Conservation (phyloP, 2,329 filamentous ascomycete species). For the Penicillium sp. region DNA sequence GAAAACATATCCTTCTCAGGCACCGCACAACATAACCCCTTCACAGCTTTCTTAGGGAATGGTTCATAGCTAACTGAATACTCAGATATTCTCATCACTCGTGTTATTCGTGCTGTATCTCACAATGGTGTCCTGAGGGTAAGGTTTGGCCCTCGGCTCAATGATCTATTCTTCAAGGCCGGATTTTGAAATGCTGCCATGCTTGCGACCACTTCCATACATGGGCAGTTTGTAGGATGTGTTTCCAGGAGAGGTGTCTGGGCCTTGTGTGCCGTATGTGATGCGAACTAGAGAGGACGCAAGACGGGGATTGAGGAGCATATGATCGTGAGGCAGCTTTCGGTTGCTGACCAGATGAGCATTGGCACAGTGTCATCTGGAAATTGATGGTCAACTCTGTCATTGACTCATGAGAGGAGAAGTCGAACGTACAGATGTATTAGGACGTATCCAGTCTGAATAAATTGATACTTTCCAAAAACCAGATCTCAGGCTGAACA, state of each 20-base stretch:
- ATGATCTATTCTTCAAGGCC: neutral
- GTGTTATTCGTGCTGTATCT: neutral
- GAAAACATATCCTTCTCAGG: neutral
- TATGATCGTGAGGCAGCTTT: neutral
- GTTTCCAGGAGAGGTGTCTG: neutral
- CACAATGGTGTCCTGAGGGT: neutral
- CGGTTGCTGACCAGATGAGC: neutral
- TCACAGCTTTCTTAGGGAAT: neutral
- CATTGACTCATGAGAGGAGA: neutral
- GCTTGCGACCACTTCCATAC: neutral
- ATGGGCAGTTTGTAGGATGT: neutral
- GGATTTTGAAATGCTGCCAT: no score
- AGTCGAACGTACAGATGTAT: slow-evolving; percentile 15
- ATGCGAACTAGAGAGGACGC: neutral
- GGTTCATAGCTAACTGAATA: neutral
- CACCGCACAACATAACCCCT: neutral
- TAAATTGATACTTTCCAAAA: neutral
- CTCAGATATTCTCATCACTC: neutral
- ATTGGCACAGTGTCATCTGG: neutral
- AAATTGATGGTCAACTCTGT: neutral
- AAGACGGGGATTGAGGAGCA: neutral
- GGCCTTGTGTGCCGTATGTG: neutral
- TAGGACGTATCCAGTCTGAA: slow-evolving; percentile 12
- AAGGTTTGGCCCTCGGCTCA: neutral
- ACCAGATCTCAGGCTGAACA: neutral